Base-by-base conservation (phyloP, 352 stramenopile species). In the Globisporangium barbulae region DNA sequence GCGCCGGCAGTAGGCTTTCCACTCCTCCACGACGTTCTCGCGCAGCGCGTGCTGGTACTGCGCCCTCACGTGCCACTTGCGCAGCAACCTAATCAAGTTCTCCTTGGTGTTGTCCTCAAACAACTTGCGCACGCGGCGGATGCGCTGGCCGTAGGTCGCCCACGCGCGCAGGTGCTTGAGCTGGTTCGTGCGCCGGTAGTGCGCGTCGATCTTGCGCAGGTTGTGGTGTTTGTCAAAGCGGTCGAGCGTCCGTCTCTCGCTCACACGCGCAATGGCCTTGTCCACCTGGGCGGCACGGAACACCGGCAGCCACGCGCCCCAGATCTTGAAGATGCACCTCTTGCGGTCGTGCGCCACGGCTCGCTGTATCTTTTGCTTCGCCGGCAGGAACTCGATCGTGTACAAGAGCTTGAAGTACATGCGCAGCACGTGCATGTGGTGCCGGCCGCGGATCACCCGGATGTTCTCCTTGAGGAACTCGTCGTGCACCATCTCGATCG, bases 401-500 rank as follows among this genome's bases (percentile, higher is more conserved):
- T 77, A 56, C 10, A 90, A 28, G 7, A 90, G n/a, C 13, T 65
- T 63, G 58, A 89, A 90, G 66, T 74, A 81, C 70, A 77, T 89
- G 59, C 72, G 70, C 50, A 72, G 68, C 44, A 78, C 71, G 45
- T 74, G 74, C 22, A 50, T 45, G 9, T 67, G 49, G 49, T 84
- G 71, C 3, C 59, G 53, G 3, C 63, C 50, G 10, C 81, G 79
- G 42, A 90, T 78, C 28, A 68, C 52, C 4, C 84, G 82, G 56
- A 91, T 89, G 60, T 89, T 90, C 22, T 88, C 84, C 63, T 89
- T 90, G 47, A 90, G 69, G 49, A 91, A 86, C 65, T 93, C 82
- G 35, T 89, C 79, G 59, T 91, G 80, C 31, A 91, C 74, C 82
- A 93, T 91, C 60, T 91, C 84, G 37, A 71, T 58, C 19, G 82